These are phyloP conservation scores for Lagenidium giganteum DNA, from an alignment of 352 stramenopile species.

Conservation along the genomic window DNA sequence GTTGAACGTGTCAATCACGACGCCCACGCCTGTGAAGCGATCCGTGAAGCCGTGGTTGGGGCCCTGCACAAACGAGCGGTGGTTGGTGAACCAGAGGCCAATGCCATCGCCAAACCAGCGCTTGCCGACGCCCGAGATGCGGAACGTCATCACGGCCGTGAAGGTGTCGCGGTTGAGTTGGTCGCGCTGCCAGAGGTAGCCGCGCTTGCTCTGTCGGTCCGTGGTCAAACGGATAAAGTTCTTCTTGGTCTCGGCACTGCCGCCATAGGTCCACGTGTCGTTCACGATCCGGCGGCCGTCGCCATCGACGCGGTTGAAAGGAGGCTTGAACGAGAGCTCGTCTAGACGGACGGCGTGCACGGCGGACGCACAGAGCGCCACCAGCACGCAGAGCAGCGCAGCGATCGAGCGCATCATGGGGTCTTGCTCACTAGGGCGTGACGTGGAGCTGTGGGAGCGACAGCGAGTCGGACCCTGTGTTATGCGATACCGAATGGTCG, in stretches of 20 bases:
- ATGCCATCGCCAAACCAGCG: conserved; percentile 85
- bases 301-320: conserved; percentile 63
- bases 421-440: too few species aligned
- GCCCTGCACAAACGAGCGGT: conserved; percentile 47
- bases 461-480: background rate
- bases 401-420: too few species aligned
- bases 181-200: conserved; percentile 72
- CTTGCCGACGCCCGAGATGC: conserved; percentile 76
- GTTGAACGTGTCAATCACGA: conserved; percentile 83
- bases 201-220: conserved; percentile 81
- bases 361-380: conserved; percentile 4
- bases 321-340: conserved; percentile 68
- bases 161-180: conserved; percentile 45
- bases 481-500: conserved; percentile 1
- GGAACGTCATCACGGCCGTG: conserved; percentile 71
- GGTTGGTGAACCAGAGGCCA: conserved; percentile 73
- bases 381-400: conserved; percentile 31
- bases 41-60: conserved; percentile 77
- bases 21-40: conserved; percentile 65
- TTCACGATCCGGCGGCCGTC: conserved; percentile 65
- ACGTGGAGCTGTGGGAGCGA: conserved; percentile 8
- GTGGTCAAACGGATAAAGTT: conserved; percentile 86
- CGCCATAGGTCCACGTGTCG: conserved; percentile 69
- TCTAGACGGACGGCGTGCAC: conserved; percentile 38
- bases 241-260: conserved; percentile 75